A percentile compares a stretch with the other conserved stretches of the same genome.
Evolutionary conservation across 768 basidiomycete species (phyloP).

Genomic region (Russula lepida): DNA sequence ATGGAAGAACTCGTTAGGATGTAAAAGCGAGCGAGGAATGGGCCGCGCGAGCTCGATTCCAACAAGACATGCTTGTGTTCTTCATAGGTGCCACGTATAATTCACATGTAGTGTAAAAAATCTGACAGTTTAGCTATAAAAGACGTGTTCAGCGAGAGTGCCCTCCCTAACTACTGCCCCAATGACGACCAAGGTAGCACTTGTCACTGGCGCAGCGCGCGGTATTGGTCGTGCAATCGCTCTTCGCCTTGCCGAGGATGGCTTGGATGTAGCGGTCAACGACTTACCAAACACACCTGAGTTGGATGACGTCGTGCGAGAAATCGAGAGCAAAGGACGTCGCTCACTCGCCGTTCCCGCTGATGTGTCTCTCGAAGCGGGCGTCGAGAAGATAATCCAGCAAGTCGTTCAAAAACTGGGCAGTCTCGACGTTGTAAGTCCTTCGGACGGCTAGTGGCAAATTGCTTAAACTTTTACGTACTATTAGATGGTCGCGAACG

Average conservation of each 20-base stretch:
- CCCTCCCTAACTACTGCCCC: not conserved
- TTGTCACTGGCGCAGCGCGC: slow-evolving; percentile 22
- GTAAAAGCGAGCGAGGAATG: no score
- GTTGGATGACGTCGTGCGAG: not conserved
- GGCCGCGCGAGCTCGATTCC: no score
- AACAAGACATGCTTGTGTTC: slow-evolving; percentile 29
- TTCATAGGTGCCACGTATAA: no score
- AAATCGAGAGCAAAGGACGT: slow-evolving; percentile 8
- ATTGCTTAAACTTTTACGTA: not conserved
- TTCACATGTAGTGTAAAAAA: not conserved
- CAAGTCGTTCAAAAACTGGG: slow-evolving; percentile 10
- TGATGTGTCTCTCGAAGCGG: slow-evolving; percentile 12
- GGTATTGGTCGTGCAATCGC: slow-evolving; percentile 22
- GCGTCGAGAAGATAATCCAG: slow-evolving; percentile 1
- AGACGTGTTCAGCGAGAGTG: no score
- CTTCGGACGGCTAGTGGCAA: not conserved
- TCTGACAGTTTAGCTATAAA: not conserved
- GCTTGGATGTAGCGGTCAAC: slow-evolving; percentile 19
- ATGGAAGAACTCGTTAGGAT: no score
- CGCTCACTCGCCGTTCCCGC: slow-evolving; percentile 7
- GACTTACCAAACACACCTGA: slow-evolving; percentile 8
- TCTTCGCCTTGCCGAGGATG: slow-evolving; percentile 21
- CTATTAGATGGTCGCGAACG: slow-evolving; percentile 20
- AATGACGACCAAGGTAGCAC: slow-evolving; percentile 14
- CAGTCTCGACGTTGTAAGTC: slow-evolving; percentile 16